Base-by-base conservation (phyloP, 2,329 filamentous ascomycete genomes). In the Colletotrichum lupini region DNA sequence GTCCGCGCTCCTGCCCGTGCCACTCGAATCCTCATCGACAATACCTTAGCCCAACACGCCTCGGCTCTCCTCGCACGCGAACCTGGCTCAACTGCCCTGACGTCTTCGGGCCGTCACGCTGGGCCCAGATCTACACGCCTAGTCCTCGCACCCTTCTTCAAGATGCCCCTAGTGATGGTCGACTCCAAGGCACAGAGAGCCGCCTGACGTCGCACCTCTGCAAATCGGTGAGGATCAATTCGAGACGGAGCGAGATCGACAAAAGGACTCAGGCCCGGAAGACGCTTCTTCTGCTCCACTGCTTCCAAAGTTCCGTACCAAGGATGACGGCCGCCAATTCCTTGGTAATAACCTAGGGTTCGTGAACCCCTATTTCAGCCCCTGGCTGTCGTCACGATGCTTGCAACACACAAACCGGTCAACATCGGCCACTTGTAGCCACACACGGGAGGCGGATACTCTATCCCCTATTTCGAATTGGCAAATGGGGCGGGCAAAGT, bases 281-380 rank as follows among this genome's bases (percentile, higher is more conserved):
- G 46, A 61, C 32, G 60, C 35, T 65, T 49, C 30, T 59, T 46
- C 30, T 59, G 55, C 70, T 73, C 67, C 70, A 73, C 70, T 70
- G 35, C 70, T 73, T 73, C 70, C n/a, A 73, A 65, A 60, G 67
- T 70, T 73, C 70, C 67, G 65, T 73, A 28, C 60, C 28, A 30
- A 46, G 42, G 42, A n/a, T 46, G 19, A 46, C 35, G 59, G 46
- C 49, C 28, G 32, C 37, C n/a, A 42, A 56, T 65, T 70, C 60
- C 56, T 65, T 65, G 58, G 28, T 42, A 52, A 46, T 56, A 11
- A 64, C 56, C 61, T 61, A 56, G 70, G 67, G 70, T 61, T 66
- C 46, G 26, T n/a, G 67, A 70, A 70, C 60, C 70, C 70, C 70
- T 73, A 65, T 73, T 73, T 32, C 35, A 14, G 55, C 70, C 60